Percentiles rank a stretch among this genome's conserved stretches.
Conservation (phyloP, 73 alveolate species). For the Paramecium caudatum region DNA sequence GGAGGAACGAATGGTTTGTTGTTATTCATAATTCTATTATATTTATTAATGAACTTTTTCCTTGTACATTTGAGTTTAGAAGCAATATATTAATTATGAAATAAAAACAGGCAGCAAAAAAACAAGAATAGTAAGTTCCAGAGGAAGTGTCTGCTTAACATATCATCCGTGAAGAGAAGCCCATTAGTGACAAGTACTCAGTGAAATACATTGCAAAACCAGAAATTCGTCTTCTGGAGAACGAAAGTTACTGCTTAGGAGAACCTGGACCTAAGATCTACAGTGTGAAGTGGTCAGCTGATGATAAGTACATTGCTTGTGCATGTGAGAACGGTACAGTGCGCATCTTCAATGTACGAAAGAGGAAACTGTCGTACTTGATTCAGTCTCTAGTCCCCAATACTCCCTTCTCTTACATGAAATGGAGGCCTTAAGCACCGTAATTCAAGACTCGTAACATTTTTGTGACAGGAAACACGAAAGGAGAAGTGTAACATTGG, state of each 20-base stretch:
- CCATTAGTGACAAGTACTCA: constrained; percentile 39
- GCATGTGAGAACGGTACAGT: constrained; percentile 91
- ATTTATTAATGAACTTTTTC: not conserved
- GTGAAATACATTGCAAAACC: constrained; percentile 43
- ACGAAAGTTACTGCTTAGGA: constrained; percentile 75
- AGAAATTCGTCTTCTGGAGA: not conserved
- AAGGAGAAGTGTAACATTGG: constrained; percentile 96
- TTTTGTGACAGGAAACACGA: constrained; percentile 93
- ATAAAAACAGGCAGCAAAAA: not conserved
- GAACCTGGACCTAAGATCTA: constrained; percentile 81
- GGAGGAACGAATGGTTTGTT: not conserved
- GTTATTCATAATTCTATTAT: not conserved
- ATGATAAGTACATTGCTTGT: constrained; percentile 90
- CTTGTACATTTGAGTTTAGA: not conserved
- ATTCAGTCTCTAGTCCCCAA: constrained; percentile 68
- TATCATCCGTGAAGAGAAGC: constrained; percentile 32
- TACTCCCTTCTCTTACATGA: constrained; percentile 85
- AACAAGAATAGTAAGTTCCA: not conserved
- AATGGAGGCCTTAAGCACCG: constrained; percentile 93
- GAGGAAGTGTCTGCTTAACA: constrained; percentile 34
- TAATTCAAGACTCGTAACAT: constrained; percentile 91
- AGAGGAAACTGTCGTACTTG: constrained; percentile 80
- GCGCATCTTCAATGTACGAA: constrained; percentile 85
- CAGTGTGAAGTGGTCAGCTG: constrained; percentile 88
- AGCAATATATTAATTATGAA: not conserved